Evolutionary conservation across 2,329 filamentous ascomycete species (phyloP).

Genomic region (Aspergillaceae sp.): DNA sequence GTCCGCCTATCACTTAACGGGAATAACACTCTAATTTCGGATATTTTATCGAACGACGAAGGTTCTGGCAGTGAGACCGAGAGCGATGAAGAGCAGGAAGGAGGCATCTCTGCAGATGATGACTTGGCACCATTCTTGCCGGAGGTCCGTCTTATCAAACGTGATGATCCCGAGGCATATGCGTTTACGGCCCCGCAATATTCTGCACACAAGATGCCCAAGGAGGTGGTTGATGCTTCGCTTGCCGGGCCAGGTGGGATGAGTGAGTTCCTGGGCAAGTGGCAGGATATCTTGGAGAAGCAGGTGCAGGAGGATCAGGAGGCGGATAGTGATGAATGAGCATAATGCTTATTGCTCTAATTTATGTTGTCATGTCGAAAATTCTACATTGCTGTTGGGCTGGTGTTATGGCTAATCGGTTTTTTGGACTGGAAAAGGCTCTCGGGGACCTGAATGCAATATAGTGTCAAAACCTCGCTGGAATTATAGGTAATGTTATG

Average conservation of each 20-base stretch:
- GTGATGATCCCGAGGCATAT: slow-evolving; percentile 80
- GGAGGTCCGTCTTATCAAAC: slow-evolving; percentile 72
- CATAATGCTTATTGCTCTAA: too few relatives aligned
- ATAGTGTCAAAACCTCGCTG: too few relatives aligned
- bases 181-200: slow-evolving; percentile 80
- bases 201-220: slow-evolving; percentile 90
- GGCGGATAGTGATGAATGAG: slow-evolving; percentile 25
- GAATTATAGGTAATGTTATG: too few relatives aligned
- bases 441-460: too few relatives aligned
- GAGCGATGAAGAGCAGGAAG: slow-evolving; percentile 29
- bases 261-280: slow-evolving; percentile 69
- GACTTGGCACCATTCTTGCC: slow-evolving; percentile 49
- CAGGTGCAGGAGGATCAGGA: slow-evolving; percentile 33
- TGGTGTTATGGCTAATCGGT: too few relatives aligned
- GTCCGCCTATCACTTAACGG: slow-evolving; percentile 28
- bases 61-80: slow-evolving; percentile 18
- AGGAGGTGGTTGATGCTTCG: slow-evolving; percentile 72
- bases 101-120: slow-evolving; percentile 39
- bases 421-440: too few relatives aligned
- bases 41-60: slow-evolving; percentile 13
- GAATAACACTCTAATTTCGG: slow-evolving; percentile 9
- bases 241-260: slow-evolving; percentile 63
- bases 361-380: too few relatives aligned
- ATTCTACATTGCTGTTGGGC: too few relatives aligned
- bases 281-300: slow-evolving; percentile 52